Evolutionary conservation across 495 filamentous ascomycete species (phyloP), one percentile per base, ranked within the genome.

Genomic region (Terfezia boudieri): DNA sequence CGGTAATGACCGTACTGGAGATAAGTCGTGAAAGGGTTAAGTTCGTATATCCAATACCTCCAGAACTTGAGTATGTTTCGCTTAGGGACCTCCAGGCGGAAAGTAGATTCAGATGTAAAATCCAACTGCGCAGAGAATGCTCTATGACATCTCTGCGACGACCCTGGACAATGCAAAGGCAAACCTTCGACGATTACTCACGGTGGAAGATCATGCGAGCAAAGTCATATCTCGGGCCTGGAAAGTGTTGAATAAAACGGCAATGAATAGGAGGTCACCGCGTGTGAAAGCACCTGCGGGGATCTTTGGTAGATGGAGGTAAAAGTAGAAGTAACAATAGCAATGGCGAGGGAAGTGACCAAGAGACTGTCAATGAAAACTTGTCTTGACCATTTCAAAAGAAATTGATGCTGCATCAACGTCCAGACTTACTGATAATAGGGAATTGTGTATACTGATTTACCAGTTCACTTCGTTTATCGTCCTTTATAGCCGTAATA

Each of bases 1-100:
- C 83, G 2, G 82, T 87, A 1, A 79, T 76, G 4, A 86, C 74
- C 66, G 86, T 83, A 9, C 84, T 86, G 49, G 77, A 71, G 60
- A 95, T 82, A 8, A 93, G 73, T 4, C 84, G 82, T 88, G 66
- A 92, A 90, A 0, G 86, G 86, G 59, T 86, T 80, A 3, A 93
- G 76, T 57, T 86, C 68, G 67, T 89, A 86, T 17, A 92, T 71
- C 84, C 84, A 89, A 0, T 71, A 71, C 11, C 79, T 73, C 80
- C 84, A 94, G 68, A 87, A 88, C 4, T 62, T 65, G 6, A 84
- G 84, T 64, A 92, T 83, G 60, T 81, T 77, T 0, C 77, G 75
- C 32, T 74, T 77, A 0, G 85, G 83, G 53, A 88, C 80, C 71
- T 1, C 79, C 79, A 0, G 78, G 77, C 58, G 84, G 80, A 67